These are phyloP conservation scores for Fusarium buxicola DNA, from an alignment of 2,329 filamentous ascomycete species.

Conservation along the genomic window DNA sequence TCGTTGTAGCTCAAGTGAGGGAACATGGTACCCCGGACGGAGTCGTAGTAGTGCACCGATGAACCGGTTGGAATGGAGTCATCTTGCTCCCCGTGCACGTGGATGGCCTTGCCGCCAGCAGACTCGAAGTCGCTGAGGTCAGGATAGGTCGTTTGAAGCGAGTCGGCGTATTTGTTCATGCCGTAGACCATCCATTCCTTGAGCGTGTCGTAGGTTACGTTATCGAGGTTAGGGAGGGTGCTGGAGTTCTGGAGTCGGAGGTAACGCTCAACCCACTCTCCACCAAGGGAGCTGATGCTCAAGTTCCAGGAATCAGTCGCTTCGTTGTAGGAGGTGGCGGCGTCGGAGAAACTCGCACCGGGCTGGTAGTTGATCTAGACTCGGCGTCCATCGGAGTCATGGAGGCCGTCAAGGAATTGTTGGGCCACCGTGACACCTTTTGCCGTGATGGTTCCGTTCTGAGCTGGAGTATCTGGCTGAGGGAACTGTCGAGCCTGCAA, in stretches of 20 bases:
- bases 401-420: conserved; percentile 50
- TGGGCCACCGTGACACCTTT: conserved; percentile 50
- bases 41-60: conserved; percentile 66
- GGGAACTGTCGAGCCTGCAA: conserved; percentile 28
- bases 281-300: conserved; percentile 48
- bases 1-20: conserved; percentile 47
- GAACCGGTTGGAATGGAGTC: conserved; percentile 63
- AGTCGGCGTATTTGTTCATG: conserved; percentile 61
- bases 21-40: conserved; percentile 61
- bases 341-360: conserved; percentile 50
- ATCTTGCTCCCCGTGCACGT: conserved; percentile 70
- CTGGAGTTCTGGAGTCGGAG: conserved; percentile 55
- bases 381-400: conserved; percentile 49
- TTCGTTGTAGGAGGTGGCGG: conserved; percentile 48
- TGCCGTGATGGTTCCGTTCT: conserved; percentile 51
- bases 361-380: conserved; percentile 53
- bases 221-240: conserved; percentile 57
- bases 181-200: conserved; percentile 65
- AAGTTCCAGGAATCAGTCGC: conserved; percentile 50
- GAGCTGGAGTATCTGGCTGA: conserved; percentile 37
- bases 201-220: conserved; percentile 67
- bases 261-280: conserved; percentile 55
- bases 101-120: conserved; percentile 66
- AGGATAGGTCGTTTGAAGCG: conserved; percentile 64
- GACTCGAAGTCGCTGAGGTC: conserved; percentile 63